Base-by-base conservation (phyloP, 2,329 filamentous ascomycete genomes). In the Venturia aucupariae region DNA sequence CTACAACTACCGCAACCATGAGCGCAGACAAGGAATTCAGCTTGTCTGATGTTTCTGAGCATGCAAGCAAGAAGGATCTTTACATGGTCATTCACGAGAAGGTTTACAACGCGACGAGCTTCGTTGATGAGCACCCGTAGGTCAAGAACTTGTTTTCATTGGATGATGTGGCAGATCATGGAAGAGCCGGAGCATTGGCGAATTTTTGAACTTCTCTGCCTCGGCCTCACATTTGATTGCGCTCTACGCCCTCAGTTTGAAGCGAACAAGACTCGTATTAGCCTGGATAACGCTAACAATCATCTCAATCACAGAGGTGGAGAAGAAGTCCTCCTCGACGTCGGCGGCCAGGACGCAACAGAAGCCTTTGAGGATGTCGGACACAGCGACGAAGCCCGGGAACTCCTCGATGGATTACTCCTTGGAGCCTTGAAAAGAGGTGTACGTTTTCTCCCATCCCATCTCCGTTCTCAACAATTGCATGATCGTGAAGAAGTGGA, bases 351-450 rank as follows among this genome's bases (percentile, higher is more conserved):
- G 81, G 94, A 99, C 78, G 89, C 90, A 73, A 96, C 93, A 72
- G 94, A 97, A 81, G 93, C 94, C 67, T 99, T 99, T 76, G 94
- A 99, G 82, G 94, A 99, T 79, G 94, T 99, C 73, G 94, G 94
- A 75, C 94, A 99, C 88, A 95, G 90, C 73, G 94, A 99, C 78
- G 94, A 99, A 83, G 94, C 94, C 70, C 89, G 94, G 70, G 93
- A 97, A 82, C 93, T 96, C 70, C 86, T 99, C 65, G 86, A 89
- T 39, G 85, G 86, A 73, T 81, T 96, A 69, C 78, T 86, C 62
- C 83, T 94, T 69, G 92, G 90, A 69, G 82, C 75, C 44, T 78
- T 97, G 76, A 95, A 96, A 86, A 85, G 90, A 77, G 76, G 84
- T 82, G 90, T 95, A 84, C 72, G 86, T 75, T 35, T n/a, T 59